Base-by-base conservation (phyloP, 1,284 basidiomycete genomes). In the Trichosporon asahii region DNA sequence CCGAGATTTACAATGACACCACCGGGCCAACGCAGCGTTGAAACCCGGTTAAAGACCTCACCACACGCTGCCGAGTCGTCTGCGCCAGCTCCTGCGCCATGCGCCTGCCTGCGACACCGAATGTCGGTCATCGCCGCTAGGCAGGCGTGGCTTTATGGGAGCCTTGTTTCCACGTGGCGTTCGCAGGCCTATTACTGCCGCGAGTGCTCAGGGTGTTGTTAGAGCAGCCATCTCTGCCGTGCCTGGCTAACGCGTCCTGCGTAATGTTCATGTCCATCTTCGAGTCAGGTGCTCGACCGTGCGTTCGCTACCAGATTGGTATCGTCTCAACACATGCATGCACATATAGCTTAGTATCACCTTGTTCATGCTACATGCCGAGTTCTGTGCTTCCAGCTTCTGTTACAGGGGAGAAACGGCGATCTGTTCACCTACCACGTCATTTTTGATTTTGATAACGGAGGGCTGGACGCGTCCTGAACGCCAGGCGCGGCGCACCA, bases 391-490 rank as follows among this genome's bases (percentile, higher is more conserved):
- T 14, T 6, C 14, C 18, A 33, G 15, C 7, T 18, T 14, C 29
- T 25, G 5, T 31, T 2, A 18, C 21, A 3, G 55, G 5, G 21
- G 29, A 31, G 57, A 9, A 61, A n/a, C 29, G 23, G 7, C 18
- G 57, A n/a, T 11, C 27, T 3, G 8, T 6, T 31, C 3, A 3
- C 2, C 29, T n/a, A 29, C 27, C 64, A 65, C 64, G 40, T 65
- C 64, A 65, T 65, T 65, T 31, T 65, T 65, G 64, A 65, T 65
- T 65, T 65, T 65, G 64, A 65, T 65, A 65, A 23, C 3, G 37
- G 18, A 15, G 6, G 57, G 57, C 57, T 61, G 57, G 57, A 61
- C 57, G 57, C 57, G 57, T 61, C 57, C 57, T 61, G 57, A 61
- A 61, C 57, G 57, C 64, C 64, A 44, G 64, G 25, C n/a, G 49